A percentile compares a stretch with the other conserved stretches of the same genome.
Conservation (phyloP, 1,139 yeast genomes). For the Lodderomyces pseudojiufengensis region DNA sequence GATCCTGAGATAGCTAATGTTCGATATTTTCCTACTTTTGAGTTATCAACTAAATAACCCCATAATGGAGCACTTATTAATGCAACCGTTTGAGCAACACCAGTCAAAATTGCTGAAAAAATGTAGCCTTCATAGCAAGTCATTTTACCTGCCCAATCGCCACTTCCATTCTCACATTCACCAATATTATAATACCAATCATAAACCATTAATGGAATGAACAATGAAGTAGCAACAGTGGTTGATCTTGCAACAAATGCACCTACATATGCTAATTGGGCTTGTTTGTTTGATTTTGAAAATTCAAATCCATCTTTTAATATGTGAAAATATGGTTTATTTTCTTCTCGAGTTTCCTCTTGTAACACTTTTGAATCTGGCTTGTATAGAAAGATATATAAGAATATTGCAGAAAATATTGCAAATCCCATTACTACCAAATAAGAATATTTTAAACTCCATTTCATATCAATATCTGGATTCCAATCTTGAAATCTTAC, state of each 20-base stretch:
- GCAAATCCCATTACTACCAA: conserved; percentile 45
- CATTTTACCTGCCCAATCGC: conserved; percentile 27
- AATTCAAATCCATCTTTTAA: conserved; percentile 43
- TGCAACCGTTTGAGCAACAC: conserved; percentile 58
- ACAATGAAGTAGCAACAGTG: conserved; percentile 56
- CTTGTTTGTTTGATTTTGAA: conserved; percentile 27
- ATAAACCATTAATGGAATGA: conserved; percentile 62
- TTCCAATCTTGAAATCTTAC: conserved; percentile 29
- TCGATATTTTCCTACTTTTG: conserved; percentile 32
- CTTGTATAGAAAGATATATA: conserved; percentile 45
- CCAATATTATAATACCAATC: conserved; percentile 51
- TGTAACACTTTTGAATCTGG: conserved; percentile 5
- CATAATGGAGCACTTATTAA: conserved; percentile 59
- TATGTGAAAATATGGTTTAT: conserved; percentile 26
- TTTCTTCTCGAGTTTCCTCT: background rate
- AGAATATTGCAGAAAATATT: conserved; percentile 30
- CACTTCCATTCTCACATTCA: conserved; percentile 37
- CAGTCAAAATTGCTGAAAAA: conserved; percentile 64
- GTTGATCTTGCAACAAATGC: conserved; percentile 64
- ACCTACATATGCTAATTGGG: conserved; percentile 56
- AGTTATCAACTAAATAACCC: conserved; percentile 52
- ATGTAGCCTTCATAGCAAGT: conserved; percentile 63
- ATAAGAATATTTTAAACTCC: conserved; percentile 48
- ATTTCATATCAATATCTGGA: conserved; percentile 24
- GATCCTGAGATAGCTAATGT: conserved; percentile 28